Evolutionary conservation across 495 filamentous ascomycete genomes (phyloP).

Genomic region (Amniculicola lignicola): DNA sequence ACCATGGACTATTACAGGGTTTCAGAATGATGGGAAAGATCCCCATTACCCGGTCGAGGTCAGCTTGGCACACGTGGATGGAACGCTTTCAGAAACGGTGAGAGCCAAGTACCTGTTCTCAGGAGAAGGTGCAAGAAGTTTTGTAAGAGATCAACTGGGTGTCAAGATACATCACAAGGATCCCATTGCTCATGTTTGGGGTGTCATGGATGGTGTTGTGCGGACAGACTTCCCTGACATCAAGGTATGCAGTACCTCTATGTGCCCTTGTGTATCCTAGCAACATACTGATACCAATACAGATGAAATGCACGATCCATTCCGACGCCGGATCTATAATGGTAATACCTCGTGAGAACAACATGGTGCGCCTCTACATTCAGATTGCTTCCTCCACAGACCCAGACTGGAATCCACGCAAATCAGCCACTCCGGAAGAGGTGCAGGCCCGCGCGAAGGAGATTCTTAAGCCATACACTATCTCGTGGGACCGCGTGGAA

Average conservation of each 20-base stretch:
- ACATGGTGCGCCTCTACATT: constrained; percentile 48
- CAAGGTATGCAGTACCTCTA: constrained; percentile 37
- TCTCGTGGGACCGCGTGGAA: constrained; percentile 56
- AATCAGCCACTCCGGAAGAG: constrained; percentile 51
- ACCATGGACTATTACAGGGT: constrained; percentile 61
- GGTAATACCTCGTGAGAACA: constrained; percentile 47
- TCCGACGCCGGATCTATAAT: constrained; percentile 48
- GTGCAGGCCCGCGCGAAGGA: constrained; percentile 59
- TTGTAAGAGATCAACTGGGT: constrained; percentile 57
- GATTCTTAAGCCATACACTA: constrained; percentile 59
- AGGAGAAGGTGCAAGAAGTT: constrained; percentile 63
- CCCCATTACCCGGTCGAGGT: constrained; percentile 62
- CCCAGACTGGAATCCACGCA: constrained; percentile 54
- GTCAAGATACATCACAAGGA: constrained; percentile 62
- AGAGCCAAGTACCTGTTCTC: constrained; percentile 64
- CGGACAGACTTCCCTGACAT: constrained; percentile 48
- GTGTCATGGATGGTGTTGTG: constrained; percentile 48
- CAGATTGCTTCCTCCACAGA: constrained; percentile 57
- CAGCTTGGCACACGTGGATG: constrained; percentile 70
- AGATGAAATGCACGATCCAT: constrained; percentile 86
- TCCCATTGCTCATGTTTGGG: constrained; percentile 56
- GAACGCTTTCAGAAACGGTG: constrained; percentile 61
- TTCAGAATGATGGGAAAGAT: constrained; percentile 57
- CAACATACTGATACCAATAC: constrained; percentile 16
- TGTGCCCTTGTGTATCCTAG: neutral